phyloP scores from a whole-genome alignment of 305 asterid species.

The Rubia peregrina region DNA sequence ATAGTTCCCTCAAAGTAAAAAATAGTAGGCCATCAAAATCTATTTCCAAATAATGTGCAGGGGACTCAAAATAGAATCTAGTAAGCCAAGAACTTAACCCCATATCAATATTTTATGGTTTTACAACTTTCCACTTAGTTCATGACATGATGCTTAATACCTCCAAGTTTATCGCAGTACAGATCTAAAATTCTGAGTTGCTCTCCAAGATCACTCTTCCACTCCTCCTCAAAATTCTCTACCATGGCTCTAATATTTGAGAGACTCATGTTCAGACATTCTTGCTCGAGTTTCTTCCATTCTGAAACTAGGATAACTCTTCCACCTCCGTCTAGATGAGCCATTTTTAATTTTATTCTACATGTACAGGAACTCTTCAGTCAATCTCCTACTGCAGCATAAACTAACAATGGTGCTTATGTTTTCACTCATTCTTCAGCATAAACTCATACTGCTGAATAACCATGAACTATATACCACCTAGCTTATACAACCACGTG shows the following conservation, averaged over 20 bases:
- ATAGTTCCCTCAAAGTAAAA: too few species aligned
- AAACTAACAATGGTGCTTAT: too few species aligned
- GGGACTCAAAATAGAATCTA: too few species aligned
- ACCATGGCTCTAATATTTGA: neutral
- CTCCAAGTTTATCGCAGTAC: neutral
- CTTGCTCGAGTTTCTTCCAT: neutral
- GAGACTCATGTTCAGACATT: neutral
- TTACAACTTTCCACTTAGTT: neutral
- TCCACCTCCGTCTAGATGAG: conserved; percentile 17
- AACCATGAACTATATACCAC: too few species aligned
- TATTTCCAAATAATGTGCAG: too few species aligned
- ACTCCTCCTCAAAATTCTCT: neutral
- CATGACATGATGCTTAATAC: neutral
- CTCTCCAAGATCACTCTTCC: neutral
- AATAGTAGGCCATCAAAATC: too few species aligned
- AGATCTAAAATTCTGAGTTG: neutral
- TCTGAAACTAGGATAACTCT: conserved; percentile 4
- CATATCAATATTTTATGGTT: neutral
- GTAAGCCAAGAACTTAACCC: too few species aligned
- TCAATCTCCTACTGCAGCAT: too few species aligned
- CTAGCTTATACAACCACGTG: too few species aligned
- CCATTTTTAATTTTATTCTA: too few species aligned
- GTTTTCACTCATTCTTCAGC: neutral
- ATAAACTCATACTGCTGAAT: neutral
- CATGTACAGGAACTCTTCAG: conserved; percentile 9